A percentile compares a stretch with the other conserved stretches of the same genome.
Evolutionary conservation across 139 green algal species (phyloP).

Genomic region (Asterochloris sp.): DNA sequence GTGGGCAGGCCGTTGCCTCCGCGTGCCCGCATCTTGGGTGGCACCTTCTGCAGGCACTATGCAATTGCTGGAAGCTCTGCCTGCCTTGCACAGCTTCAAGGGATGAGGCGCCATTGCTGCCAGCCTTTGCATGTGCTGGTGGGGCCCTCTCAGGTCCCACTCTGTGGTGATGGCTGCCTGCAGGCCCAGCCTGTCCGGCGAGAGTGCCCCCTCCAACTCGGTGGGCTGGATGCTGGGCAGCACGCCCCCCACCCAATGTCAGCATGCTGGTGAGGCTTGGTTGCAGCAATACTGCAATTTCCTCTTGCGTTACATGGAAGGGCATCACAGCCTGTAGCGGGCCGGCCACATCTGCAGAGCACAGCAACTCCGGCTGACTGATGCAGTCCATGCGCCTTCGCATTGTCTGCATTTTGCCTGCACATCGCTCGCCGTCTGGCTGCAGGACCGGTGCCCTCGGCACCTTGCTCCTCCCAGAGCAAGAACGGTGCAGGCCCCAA

Average conservation of each 20-base stretch:
- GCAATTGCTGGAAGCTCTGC: not conserved
- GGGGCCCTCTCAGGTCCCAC: not conserved
- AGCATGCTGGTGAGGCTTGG: slow-evolving; percentile 1
- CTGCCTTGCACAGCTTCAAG: not conserved
- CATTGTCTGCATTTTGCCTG: no score
- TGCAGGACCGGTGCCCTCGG: not conserved
- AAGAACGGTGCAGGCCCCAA: slow-evolving; percentile 26
- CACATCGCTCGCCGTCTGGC: no score
- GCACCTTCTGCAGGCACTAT: not conserved
- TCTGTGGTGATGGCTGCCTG: not conserved
- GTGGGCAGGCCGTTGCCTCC: not conserved
- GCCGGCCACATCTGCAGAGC: no score
- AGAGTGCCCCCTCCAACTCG: slow-evolving; percentile 2
- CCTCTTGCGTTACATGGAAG: no score
- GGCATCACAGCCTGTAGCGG: no score
- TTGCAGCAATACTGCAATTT: not conserved
- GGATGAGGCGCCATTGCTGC: not conserved
- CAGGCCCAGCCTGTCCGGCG: not conserved
- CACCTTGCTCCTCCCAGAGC: slow-evolving; percentile 30
- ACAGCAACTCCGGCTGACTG: no score
- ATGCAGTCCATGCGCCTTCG: no score
- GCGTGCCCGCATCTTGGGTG: no score
- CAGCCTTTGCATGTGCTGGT: not conserved
- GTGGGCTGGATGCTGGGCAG: slow-evolving; percentile 82
- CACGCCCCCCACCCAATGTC: slow-evolving; percentile 41